phyloP scores from a whole-genome alignment of 805 yeast genomes.

The Brettanomyces nanus region DNA sequence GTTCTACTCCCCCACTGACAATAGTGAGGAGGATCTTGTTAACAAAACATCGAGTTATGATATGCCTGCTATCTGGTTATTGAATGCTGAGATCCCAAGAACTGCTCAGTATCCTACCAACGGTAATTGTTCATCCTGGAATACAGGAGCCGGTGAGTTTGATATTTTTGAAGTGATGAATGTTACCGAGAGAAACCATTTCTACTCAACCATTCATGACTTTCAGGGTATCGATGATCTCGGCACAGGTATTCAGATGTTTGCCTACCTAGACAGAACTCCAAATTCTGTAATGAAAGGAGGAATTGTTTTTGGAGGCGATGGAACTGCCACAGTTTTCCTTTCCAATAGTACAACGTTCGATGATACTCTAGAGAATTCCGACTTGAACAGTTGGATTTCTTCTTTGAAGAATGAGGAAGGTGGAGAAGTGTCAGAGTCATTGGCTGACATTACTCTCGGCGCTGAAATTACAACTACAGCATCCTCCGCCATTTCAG shows the following conservation, averaged over 20 bases:
- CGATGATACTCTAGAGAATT: constrained; percentile 34
- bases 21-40: constrained; percentile 31
- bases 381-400: constrained; percentile 40
- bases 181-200: constrained; percentile 42
- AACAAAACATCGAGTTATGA: constrained; percentile 36
- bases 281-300: constrained; percentile 48
- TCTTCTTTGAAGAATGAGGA: constrained; percentile 16
- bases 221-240: constrained; percentile 65
- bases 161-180: constrained; percentile 73
- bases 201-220: constrained; percentile 66
- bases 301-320: constrained; percentile 60
- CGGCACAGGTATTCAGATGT: constrained; percentile 48
- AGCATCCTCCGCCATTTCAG: not conserved
- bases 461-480: not conserved
- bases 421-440: constrained; percentile 11
- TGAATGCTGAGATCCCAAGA: constrained; percentile 62
- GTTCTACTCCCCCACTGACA: constrained; percentile 51
- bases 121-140: constrained; percentile 67
- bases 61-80: constrained; percentile 71
- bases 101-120: constrained; percentile 62
- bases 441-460: constrained; percentile 15
- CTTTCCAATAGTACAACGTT: constrained; percentile 45
- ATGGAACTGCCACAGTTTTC: constrained; percentile 56
- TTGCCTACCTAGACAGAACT: constrained; percentile 52
- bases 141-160: constrained; percentile 71